Base-by-base conservation (phyloP, 106 monocot genomes). In the Iris macrosiphon region DNA sequence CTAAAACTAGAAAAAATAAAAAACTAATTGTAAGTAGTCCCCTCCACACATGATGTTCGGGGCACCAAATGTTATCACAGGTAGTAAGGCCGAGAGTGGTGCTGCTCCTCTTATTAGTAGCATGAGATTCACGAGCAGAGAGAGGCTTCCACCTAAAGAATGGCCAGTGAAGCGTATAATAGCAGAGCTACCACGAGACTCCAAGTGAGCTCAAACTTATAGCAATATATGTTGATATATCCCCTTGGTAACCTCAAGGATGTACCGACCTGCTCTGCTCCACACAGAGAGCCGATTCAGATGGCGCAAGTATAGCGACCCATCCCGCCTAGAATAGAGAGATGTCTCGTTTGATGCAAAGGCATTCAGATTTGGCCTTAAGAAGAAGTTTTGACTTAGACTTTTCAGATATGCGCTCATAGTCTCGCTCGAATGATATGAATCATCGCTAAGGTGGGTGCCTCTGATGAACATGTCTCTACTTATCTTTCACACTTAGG, bases 71-170 rank as follows among this genome's bases (percentile, higher is more conserved):
- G 57, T 71, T n/a, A 71, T 59, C 7, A 71, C 71, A 15, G 71
- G 71, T n/a, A 69, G 44, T 8, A 66, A 57, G 17, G 59, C 49
- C 18, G 47, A 49, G 10, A 28, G 2, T 18, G 26, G 58, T 15
- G 55, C 77, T 52, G 65, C 65, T 43, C 70, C 59, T 9, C 77
- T 32, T 27, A 71, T 52, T 13, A 77, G 61, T 23, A 77, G 29
- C 77, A 77, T 77, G 44, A 77, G 77, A 56, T 66, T 71, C 31
- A 77, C 33, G 4, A 65, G 32, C 16, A 73, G 34, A 5, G 57
- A 33, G 3, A 40, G 55, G 40, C 57, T 64, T 31, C 31, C 65
- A 24, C 65, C 65, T 13, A 65, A 54, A 31, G 65, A 65, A 52
- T 65, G 65, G 6, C 65, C 52, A 11, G 65, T 65, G 41, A 65